phyloP scores from a whole-genome alignment of 225 moss, liverwort and hornwort species.

The Straminergon stramineum region DNA sequence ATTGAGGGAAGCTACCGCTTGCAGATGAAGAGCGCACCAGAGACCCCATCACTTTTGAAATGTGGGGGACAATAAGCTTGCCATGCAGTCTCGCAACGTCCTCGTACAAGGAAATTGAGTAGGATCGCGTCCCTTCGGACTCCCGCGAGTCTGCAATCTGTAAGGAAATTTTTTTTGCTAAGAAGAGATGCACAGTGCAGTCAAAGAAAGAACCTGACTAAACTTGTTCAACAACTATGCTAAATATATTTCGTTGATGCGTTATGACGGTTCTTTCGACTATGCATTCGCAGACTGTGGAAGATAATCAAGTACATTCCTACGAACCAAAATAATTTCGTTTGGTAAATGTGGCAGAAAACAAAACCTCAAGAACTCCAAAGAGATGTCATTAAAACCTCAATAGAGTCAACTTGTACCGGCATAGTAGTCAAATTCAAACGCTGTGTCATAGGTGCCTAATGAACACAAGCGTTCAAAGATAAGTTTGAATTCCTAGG shows the following conservation, averaged over 20 bases:
- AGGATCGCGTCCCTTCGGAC: slow-evolving; percentile 44
- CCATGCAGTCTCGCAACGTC: slow-evolving; percentile 79
- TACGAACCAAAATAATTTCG: neutral
- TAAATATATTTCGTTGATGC: neutral
- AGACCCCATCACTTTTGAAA: slow-evolving; percentile 60
- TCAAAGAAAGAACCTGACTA: neutral
- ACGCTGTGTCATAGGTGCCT: neutral
- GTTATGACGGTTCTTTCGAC: neutral
- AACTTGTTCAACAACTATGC: neutral
- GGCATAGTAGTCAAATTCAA: neutral
- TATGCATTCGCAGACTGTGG: neutral
- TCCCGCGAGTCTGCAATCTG: slow-evolving; percentile 74
- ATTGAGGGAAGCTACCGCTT: slow-evolving; percentile 71
- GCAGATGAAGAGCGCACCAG: slow-evolving; percentile 51
- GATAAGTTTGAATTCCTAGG: neutral
- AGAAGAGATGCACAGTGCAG: neutral
- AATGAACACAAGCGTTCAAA: neutral
- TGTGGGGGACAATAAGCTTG: slow-evolving; percentile 60
- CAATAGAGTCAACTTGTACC: neutral
- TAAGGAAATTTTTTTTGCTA: neutral
- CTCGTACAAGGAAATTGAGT: slow-evolving; percentile 70
- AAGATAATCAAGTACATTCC: neutral
- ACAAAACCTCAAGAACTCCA: neutral
- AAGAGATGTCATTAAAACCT: neutral
- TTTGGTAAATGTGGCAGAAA: neutral